Percentiles rank a stretch among this genome's conserved stretches.
Evolutionary conservation across 2,329 filamentous ascomycete genomes (phyloP).

Genomic region (Colletotrichum gigasporum): DNA sequence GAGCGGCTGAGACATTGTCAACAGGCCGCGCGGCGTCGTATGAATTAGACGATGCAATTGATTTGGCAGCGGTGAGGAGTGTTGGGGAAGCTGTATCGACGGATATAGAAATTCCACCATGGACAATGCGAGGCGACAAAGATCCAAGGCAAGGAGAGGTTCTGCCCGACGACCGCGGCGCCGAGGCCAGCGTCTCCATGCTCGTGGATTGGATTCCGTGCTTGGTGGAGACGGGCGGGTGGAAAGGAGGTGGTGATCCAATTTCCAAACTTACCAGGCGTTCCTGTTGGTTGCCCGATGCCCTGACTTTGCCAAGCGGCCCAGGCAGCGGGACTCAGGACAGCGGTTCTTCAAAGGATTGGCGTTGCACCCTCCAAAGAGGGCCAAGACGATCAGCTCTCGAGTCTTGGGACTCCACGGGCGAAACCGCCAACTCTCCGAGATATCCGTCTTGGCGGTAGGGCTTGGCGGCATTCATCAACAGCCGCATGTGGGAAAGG

Average conservation of each 20-base stretch:
- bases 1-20: neutral
- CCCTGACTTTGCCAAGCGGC: neutral
- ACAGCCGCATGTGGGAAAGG: neutral
- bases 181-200: neutral
- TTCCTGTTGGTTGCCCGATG: neutral
- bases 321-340: neutral
- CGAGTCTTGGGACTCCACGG: slow-evolving; percentile 9
- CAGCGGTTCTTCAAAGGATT: neutral
- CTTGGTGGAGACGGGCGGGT: neutral
- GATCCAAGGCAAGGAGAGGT: neutral
- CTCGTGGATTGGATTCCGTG: neutral
- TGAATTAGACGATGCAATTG: neutral
- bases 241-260: neutral
- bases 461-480: slow-evolving; percentile 7
- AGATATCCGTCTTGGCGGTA: slow-evolving; percentile 23
- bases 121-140: neutral
- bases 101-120: neutral
- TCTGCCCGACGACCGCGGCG: neutral
- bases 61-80: neutral
- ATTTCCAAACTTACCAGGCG: neutral
- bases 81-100: neutral
- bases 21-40: neutral
- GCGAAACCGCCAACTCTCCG: slow-evolving; percentile 6
- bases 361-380: neutral
- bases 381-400: slow-evolving; percentile 13